A percentile compares a stretch with the other conserved stretches of the same genome.
Evolutionary conservation across 1,284 basidiomycete genomes (phyloP).

Genomic region (Cystobasidium slooffiae): DNA sequence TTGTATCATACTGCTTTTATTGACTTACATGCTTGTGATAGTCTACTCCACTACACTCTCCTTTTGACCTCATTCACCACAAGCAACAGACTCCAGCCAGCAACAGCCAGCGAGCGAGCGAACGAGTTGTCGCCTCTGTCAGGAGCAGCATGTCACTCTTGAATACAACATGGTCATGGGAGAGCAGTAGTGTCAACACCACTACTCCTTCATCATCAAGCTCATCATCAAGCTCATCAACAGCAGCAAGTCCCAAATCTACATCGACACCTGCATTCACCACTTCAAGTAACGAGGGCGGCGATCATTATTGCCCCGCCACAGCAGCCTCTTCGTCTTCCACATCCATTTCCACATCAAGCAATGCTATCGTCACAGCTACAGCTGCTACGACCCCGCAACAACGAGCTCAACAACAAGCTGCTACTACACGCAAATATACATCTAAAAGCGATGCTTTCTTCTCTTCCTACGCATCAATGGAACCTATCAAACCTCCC

Average conservation of each 20-base stretch:
- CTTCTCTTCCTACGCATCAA: conserved; percentile 17
- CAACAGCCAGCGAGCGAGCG: background rate
- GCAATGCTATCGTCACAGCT: background rate
- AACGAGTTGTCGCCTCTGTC: background rate
- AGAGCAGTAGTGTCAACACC: background rate
- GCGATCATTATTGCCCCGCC: background rate
- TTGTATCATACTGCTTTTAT: too few relatives aligned
- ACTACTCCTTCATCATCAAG: background rate
- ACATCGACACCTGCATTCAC: background rate
- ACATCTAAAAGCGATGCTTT: conserved; percentile 34
- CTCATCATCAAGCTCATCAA: conserved; percentile 8
- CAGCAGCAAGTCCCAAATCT: background rate
- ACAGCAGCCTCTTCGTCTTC: conserved; percentile 2
- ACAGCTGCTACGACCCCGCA: background rate
- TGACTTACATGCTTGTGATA: too few relatives aligned
- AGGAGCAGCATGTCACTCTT: background rate
- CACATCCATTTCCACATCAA: background rate
- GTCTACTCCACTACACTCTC: too few relatives aligned
- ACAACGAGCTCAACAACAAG: background rate
- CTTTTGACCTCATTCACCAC: too few relatives aligned
- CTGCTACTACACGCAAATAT: background rate
- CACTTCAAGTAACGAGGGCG: background rate
- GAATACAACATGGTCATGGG: conserved; percentile 15
- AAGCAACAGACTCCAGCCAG: too few relatives aligned
- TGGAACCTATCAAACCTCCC: conserved; percentile 26